Base-by-base conservation (phyloP, 2,329 filamentous ascomycete species). In the Gnomoniopsis sp. region DNA sequence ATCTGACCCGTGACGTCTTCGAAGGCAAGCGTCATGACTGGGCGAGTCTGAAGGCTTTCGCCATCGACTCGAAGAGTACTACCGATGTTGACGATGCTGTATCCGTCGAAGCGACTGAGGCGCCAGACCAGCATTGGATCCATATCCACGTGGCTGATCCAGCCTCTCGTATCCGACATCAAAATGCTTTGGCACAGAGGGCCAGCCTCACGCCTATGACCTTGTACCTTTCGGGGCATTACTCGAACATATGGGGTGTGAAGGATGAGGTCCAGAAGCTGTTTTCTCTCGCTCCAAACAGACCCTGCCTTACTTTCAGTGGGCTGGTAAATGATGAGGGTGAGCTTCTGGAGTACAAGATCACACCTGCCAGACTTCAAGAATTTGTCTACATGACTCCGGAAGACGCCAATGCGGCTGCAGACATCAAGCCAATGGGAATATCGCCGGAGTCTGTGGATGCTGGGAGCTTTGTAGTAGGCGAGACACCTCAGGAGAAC, bases 121-220 rank as follows among this genome's bases (percentile, higher is more conserved):
- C 71, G 19, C 62, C 78, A 21, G 69, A 78, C 53, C 79, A 88
- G 64, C 85, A 83, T 66, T 95, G 90, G 90, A 76, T 93, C 33
- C 89, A 92, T 67, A 74, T 91, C 34, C 90, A 95, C 69, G 82
- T 89, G 46, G 90, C 91, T 15, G 91, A 95, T 67, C 90, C 90
- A 10, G 88, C 88, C 2, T 89, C 90, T 6, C 83, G 84, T 59
- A 84, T 95, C 62, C 66, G 75, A 21, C 82, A 84, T 19, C 76
- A 83, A 22, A 84, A 85, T 41, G 73, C 77, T 10, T 71, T 90
- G 8, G 81, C 82, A 36, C 77, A 81, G 61, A 83, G 84, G 66
- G 85, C 90, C 49, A 80, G 86, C 59, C 76, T 85, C 61, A 77
- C 86, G 34, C 77, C 81, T 1, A 75, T 84, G 65, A 85, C 81